These are phyloP conservation scores for Paramecium sonneborni DNA, from an alignment of 73 alveolate species.

Conservation along the genomic window DNA sequence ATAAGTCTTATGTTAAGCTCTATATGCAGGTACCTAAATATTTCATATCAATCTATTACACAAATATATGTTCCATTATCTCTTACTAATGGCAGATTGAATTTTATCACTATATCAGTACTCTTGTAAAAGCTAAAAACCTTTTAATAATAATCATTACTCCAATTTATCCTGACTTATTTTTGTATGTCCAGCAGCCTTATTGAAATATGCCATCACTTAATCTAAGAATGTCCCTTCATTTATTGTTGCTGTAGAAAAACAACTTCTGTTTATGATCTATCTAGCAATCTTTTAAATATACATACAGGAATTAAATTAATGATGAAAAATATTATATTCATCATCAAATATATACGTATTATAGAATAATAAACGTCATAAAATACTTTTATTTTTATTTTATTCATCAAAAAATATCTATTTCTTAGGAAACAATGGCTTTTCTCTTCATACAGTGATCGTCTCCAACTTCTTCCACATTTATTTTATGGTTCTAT, in stretches of 20 bases:
- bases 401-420: neutral
- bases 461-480: conserved; percentile 75
- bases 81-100: conserved; percentile 78
- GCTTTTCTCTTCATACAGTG: conserved; percentile 81
- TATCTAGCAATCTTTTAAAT: neutral
- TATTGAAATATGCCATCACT: conserved; percentile 78
- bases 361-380: neutral
- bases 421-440: conserved; percentile 73
- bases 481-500: conserved; percentile 76
- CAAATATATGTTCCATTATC: conserved; percentile 77
- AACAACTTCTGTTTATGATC: neutral
- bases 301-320: neutral
- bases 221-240: conserved; percentile 72
- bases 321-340: neutral
- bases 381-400: neutral
- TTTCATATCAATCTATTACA: conserved; percentile 52
- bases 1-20: conserved; percentile 86
- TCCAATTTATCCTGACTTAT: conserved; percentile 72
- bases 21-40: conserved; percentile 74
- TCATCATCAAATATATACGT: conserved; percentile 34
- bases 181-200: conserved; percentile 78
- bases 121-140: conserved; percentile 63
- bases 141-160: neutral
- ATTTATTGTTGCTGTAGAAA: neutral
- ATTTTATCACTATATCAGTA: conserved; percentile 69